Base-by-base conservation (phyloP, 805 yeast species). In the Ogataea nonfermentans region DNA sequence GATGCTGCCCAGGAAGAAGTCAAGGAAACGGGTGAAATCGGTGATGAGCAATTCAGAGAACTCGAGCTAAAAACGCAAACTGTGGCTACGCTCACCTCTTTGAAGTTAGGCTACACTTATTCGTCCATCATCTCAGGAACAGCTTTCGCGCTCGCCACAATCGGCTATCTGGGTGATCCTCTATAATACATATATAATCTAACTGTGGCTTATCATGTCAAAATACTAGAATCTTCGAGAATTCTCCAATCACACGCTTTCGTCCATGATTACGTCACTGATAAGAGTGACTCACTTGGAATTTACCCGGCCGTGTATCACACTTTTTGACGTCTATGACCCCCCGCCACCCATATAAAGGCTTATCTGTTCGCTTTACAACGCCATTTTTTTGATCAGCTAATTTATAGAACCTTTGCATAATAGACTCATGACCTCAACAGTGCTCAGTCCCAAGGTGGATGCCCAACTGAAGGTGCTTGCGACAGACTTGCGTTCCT, bases 91-190 rank as follows among this genome's bases (percentile, higher is more conserved):
- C 53, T 74, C 43, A 54, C 59, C 23, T 47, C 46, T 4, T 44
- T 77, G 19, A 57, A 61, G 37, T 37, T 56, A 1, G 67, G 68
- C 9, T 73, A 73, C 54, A 40, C 57, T 20, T 49, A 65, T 17
- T 72, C 76, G 3, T 61, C 72, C 7, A 61, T 58, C 11, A 50
- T 78, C 24, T 55, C 74, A 12, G 72, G 73, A 7, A 44, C 63
- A 9, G 73, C 79, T 0, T 72, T 78, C 37, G 54, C 70, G 4
- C 57, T 80, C 36, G 69, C 81, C 15, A 52, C 69, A 9, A 56
- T 80, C 46, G 87, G 87, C 10, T 67, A 76, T 38, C 53, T 74
- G 40, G 87, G 87, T 9, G 87, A 80, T 53, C 46, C 46, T 29
- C 39, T 47, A 26, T 56, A 38, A 34, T 32, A 24, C 12, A n/a